Evolutionary conservation across 1,139 yeast species (phyloP).

Genomic region (Saccharomyces pastorianus): DNA sequence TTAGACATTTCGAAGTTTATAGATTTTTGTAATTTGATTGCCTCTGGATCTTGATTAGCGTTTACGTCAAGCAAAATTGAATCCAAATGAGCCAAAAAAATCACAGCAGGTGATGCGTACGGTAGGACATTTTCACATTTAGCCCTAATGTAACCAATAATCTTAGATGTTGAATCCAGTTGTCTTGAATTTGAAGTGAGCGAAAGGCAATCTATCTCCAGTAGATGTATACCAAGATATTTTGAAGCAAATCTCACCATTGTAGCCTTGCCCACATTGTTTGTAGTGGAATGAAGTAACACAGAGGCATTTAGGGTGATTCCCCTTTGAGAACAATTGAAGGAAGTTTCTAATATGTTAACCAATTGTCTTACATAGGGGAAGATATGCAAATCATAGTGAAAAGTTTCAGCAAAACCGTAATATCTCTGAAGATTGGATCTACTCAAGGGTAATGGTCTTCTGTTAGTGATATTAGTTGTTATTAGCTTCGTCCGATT

Average conservation of each 20-base stretch:
- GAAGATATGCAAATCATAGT: conserved; percentile 33
- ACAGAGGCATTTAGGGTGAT: conserved; percentile 50
- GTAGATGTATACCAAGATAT: conserved; percentile 58
- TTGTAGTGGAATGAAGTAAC: conserved; percentile 56
- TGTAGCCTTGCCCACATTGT: conserved; percentile 76
- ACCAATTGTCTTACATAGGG: conserved; percentile 46
- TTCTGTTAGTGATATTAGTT: conserved; percentile 13
- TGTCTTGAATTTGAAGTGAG: conserved; percentile 42
- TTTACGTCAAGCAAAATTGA: conserved; percentile 62
- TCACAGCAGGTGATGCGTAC: conserved; percentile 35
- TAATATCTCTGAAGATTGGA: conserved; percentile 46
- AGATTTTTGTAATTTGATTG: conserved; percentile 36
- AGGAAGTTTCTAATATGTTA: conserved; percentile 43
- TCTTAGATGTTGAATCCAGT: conserved; percentile 68
- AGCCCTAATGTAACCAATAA: conserved; percentile 70
- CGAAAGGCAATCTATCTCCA: conserved; percentile 61
- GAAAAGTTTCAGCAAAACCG: conserved; percentile 34
- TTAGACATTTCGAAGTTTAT: conserved; percentile 53
- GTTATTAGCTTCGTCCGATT: conserved; percentile 21
- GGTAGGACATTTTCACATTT: conserved; percentile 55
- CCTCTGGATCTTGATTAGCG: conserved; percentile 46
- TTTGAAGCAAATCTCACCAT: conserved; percentile 48
- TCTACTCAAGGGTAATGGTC: conserved; percentile 12
- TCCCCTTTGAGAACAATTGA: conserved; percentile 30
- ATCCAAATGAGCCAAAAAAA: conserved; percentile 69